These are phyloP conservation scores for Picea abies DNA, from an alignment of 83 land plant species.

Conservation along the genomic window DNA sequence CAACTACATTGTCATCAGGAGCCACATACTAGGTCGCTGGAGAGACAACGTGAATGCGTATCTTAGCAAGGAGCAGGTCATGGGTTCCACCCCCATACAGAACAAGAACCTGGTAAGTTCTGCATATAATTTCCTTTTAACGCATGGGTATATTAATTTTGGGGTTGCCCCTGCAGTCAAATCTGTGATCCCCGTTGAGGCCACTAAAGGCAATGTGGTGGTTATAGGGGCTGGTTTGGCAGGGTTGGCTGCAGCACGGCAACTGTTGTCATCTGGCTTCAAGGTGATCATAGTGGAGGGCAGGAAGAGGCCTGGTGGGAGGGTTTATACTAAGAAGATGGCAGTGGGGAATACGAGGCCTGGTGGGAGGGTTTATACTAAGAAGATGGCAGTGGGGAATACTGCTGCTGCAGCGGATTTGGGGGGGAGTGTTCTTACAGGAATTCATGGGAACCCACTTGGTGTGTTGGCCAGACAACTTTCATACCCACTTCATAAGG, in stretches of 20 bases:
- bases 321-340: slow-evolving; percentile 95
- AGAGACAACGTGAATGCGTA: slow-evolving; percentile 72
- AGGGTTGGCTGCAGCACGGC: slow-evolving; percentile 94
- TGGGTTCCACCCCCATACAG: slow-evolving; percentile 51
- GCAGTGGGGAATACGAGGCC: slow-evolving; percentile 80
- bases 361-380: slow-evolving; percentile 95
- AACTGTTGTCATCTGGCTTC: slow-evolving; percentile 82
- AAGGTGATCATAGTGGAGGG: slow-evolving; percentile 90
- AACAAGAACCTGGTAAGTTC: slow-evolving; percentile 62
- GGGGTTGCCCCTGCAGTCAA: slow-evolving; percentile 90
- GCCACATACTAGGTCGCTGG: slow-evolving; percentile 86
- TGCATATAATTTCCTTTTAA: slow-evolving; percentile 65
- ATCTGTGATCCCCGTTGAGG: slow-evolving; percentile 59
- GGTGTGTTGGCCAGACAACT: slow-evolving; percentile 90
- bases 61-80: slow-evolving; percentile 65
- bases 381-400: slow-evolving; percentile 84
- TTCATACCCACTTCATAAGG: slow-evolving; percentile 67
- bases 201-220: slow-evolving; percentile 60
- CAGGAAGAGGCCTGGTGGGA: slow-evolving; percentile 90
- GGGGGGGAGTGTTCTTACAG: slow-evolving; percentile 97
- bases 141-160: slow-evolving; percentile 91
- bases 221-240: slow-evolving; percentile 94
- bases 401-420: slow-evolving; percentile 82
- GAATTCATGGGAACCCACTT: slow-evolving; percentile 91
- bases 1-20: slow-evolving; percentile 87